Conservation (phyloP, 2,329 filamentous ascomycete genomes). For the Pseudopyrenochaeta lycopersici region DNA sequence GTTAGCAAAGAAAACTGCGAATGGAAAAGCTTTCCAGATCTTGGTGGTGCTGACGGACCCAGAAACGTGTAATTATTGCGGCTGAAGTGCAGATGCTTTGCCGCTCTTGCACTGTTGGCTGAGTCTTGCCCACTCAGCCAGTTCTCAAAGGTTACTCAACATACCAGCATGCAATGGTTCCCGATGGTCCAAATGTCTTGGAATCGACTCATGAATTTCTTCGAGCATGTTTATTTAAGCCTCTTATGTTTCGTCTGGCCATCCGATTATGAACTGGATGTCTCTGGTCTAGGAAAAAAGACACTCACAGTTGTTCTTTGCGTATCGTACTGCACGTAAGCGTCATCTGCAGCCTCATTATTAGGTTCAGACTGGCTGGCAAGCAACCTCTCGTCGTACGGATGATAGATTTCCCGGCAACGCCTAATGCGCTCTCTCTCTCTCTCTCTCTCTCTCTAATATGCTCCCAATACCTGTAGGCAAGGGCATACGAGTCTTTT, state of each 20-base stretch:
- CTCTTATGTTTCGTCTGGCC: constrained; percentile 7
- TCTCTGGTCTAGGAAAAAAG: constrained; percentile 32
- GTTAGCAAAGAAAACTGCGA: not conserved
- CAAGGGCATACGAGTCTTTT: constrained; percentile 29
- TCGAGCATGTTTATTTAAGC: constrained; percentile 5
- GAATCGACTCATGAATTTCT: not conserved
- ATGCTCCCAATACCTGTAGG: constrained; percentile 30
- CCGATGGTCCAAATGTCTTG: not conserved
- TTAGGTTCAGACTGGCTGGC: constrained; percentile 30
- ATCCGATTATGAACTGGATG: constrained; percentile 24
- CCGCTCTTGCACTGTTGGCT: not conserved
- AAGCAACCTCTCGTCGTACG: constrained; percentile 31
- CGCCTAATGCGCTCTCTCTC: constrained; percentile 12
- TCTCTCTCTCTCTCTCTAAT: constrained; percentile 19
- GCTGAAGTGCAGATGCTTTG: not conserved
- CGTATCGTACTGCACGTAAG: constrained; percentile 32
- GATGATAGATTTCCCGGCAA: constrained; percentile 16
- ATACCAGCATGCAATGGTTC: not conserved
- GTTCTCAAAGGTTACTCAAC: not conserved
- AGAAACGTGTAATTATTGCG: not conserved
- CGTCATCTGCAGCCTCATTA: constrained; percentile 19
- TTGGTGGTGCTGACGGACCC: not conserved
- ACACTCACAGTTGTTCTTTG: constrained; percentile 31
- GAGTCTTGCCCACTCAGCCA: not conserved
- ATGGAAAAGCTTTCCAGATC: not conserved